Evolutionary conservation across 768 basidiomycete species (phyloP), one percentile per base, ranked within the genome.

Genomic region (Rhodosporidiobolus odoratus): DNA sequence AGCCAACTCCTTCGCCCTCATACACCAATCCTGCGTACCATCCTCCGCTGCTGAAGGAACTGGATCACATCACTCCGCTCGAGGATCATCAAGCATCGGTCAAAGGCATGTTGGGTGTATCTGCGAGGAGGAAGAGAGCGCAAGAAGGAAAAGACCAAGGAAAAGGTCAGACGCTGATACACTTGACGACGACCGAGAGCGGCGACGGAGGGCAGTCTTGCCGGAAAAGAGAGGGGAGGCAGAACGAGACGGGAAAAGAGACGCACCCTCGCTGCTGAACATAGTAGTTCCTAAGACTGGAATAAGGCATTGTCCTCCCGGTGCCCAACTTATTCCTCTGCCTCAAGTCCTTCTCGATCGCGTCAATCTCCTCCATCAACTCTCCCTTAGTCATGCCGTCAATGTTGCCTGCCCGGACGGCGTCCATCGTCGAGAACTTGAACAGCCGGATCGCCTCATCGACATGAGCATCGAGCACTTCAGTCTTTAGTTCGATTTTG

Each of bases 391-490:
- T 90, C 68, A 98, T 82, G 0, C 96, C 96, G 75, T 98, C 96
- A 25, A 89, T 88, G 63, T 74, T 77, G 19, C 96, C 94, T 1
- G 93, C 92, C 19, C 90, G 89, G 35, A 98, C 94, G 34, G 96
- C 96, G 79, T 98, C 93, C 95, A 99, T 98, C 4, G 96, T 98
- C 15, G 94, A 97, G 81, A 88, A 94, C 78, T 95, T 98, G 87
- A 99, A 99, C 50, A 99, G 81, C 16, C 96, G 89, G 75, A 98
- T 97, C 10, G 96, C 91, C 80, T 99, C 96, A 80, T 97, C 94
- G 32, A 98, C 95, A 75, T 99, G 94, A 78, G 94, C 89, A 58
- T 88, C 89, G 76, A 88, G 87, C 5, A 98, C 96, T 5, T 87
- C 84, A 0, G 91, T 84, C 0, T 89, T 88, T 23, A 99, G 83